These are phyloP conservation scores for Amylostereum areolatum DNA, from an alignment of 1,284 basidiomycete genomes.

Conservation along the genomic window DNA sequence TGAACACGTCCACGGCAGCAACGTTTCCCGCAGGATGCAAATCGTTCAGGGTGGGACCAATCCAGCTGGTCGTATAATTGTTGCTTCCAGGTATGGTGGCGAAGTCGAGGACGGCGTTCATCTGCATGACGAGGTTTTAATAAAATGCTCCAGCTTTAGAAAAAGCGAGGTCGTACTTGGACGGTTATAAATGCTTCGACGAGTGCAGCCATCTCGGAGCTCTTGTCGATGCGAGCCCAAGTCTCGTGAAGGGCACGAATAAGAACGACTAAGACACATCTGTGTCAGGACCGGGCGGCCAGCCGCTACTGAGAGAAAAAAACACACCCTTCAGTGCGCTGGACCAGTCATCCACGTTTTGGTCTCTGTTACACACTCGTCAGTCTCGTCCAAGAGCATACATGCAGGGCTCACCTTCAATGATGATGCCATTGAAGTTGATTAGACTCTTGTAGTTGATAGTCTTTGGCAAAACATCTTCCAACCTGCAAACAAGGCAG, in stretches of 20 bases:
- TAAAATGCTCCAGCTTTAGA: background rate
- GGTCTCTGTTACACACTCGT: background rate
- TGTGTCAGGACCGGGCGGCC: too few species aligned
- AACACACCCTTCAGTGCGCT: too few species aligned
- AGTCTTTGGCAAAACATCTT: background rate
- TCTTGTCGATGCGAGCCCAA: background rate
- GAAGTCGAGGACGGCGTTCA: too few species aligned
- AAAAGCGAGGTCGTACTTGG: background rate
- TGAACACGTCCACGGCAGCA: background rate
- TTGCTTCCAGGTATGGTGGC: background rate
- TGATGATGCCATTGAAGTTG: background rate
- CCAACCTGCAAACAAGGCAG: background rate
- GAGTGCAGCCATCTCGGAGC: background rate
- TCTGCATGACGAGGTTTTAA: background rate
- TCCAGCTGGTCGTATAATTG: background rate
- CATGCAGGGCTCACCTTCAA: background rate
- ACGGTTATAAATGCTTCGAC: background rate
- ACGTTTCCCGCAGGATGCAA: background rate
- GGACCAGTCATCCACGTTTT: too few species aligned
- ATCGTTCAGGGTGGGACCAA: background rate
- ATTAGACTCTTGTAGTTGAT: background rate
- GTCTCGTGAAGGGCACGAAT: background rate
- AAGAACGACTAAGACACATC: background rate
- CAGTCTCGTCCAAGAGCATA: background rate
- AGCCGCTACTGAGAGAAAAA: too few species aligned